Base-by-base conservation (phyloP, 2,329 filamentous ascomycete species). In the Daldinia sp. region DNA sequence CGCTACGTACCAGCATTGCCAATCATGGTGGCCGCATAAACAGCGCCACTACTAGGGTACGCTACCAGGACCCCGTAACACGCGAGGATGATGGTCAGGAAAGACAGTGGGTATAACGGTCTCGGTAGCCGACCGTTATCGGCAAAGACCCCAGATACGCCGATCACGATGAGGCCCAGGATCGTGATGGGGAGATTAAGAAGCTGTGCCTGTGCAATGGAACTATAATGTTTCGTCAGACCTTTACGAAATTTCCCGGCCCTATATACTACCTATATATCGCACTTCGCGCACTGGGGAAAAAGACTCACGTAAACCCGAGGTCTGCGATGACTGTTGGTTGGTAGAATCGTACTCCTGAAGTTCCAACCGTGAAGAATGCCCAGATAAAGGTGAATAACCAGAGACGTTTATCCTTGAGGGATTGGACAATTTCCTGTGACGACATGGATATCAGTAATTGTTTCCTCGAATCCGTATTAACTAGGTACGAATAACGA, bases 121-220 rank as follows among this genome's bases (percentile, higher is more conserved):
- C 77, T 74, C 1, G 81, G 80, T 0, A 82, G 70, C 0, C 74
- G 72, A 2, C 75, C 78, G 32, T 77, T 78, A 62, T 82, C 79
- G 5, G 80, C 78, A 7, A 78, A 76, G 30, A 79, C 70, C 1
- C 81, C 80, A 0, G 78, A 79, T 0, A 75, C 64, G 3, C 73
- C 77, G 51, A 81, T 83, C 37, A 82, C 75, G 17, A 79, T 30
- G 35, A 82, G 73, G 1, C 77, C 75, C 8, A 79, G 71, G 11
- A 80, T 72, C 0, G 81, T 77, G 21, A 80, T 79, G 1, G 81
- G 81, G 11, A 84, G 75, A 62, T 83, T 84, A 45, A 84, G 78
- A 0, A 84, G 76, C 63, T 84, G 82, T 2, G 78, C 77, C 47
- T 77, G 71, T 1, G 80, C 80, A 47, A 83, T 82, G 8, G 74